Percentiles rank a stretch among this genome's conserved stretches.
Evolutionary conservation across 2,329 filamentous ascomycete genomes (phyloP).

Genomic region (Davidsoniella eucalypti): DNA sequence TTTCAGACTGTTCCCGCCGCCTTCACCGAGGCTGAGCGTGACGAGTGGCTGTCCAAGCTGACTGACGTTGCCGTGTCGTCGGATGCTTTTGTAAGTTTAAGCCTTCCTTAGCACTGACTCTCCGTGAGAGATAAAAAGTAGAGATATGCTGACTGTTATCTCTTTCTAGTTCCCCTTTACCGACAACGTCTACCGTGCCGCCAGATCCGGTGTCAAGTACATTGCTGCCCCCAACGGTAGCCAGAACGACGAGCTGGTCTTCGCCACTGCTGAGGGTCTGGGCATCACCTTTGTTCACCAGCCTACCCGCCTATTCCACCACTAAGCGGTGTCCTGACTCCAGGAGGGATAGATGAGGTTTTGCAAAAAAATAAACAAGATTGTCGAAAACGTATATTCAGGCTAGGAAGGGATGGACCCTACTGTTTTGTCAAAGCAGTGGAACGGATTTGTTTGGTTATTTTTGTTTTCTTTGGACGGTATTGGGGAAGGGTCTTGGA

Average conservation of each 20-base stretch:
- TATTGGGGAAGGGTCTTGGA: background rate
- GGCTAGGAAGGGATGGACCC: background rate
- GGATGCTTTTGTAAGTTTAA: slow-evolving; percentile 71
- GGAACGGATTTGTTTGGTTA: background rate
- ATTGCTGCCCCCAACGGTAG: slow-evolving; percentile 85
- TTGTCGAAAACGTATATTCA: background rate
- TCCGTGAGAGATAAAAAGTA: background rate
- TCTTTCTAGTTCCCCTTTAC: slow-evolving; percentile 73
- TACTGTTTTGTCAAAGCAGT: background rate
- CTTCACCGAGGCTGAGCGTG: slow-evolving; percentile 72
- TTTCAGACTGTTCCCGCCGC: slow-evolving; percentile 77
- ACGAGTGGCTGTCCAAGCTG: slow-evolving; percentile 72
- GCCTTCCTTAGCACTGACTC: background rate
- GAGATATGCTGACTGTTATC: slow-evolving; percentile 15
- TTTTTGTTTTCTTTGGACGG: slow-evolving; percentile 1
- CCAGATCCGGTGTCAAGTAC: slow-evolving; percentile 82
- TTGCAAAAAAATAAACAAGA: background rate
- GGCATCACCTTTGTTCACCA: slow-evolving; percentile 94
- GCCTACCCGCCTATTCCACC: slow-evolving; percentile 84
- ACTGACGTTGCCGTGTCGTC: slow-evolving; percentile 72
- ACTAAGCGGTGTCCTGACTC: slow-evolving; percentile 35
- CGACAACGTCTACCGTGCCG: slow-evolving; percentile 90
- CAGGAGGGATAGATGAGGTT: background rate
- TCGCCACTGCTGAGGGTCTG: slow-evolving; percentile 80
- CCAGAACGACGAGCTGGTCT: slow-evolving; percentile 67